Base-by-base conservation (phyloP, 2,329 filamentous ascomycete genomes). In the Sporothrix brunneoviolacea region DNA sequence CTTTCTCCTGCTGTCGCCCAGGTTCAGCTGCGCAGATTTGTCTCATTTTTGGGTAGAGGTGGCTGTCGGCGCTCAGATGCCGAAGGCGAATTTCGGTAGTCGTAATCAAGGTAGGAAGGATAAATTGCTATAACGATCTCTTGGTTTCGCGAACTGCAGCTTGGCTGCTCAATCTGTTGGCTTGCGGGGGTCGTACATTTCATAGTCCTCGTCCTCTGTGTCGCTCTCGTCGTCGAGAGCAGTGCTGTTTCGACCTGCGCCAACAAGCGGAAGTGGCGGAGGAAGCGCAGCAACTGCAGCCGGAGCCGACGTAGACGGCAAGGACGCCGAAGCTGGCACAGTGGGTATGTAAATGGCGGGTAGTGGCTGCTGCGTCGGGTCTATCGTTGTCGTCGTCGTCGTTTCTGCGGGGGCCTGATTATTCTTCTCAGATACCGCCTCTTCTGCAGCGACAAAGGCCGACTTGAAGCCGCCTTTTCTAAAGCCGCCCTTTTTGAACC, bases 391-490 rank as follows among this genome's bases (percentile, higher is more conserved):
- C 3, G 24, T 6, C 10, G 32, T 4, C 3, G 45, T 37, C 8
- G 36, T n/a, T 15, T n/a, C n/a, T n/a, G n/a, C n/a, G n/a, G n/a
- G n/a, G n/a, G n/a, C n/a, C n/a, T n/a, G n/a, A n/a, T n/a, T n/a
- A n/a, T n/a, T n/a, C n/a, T n/a, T n/a, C n/a, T n/a, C n/a, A n/a
- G n/a, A n/a, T n/a, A n/a, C n/a, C 12, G 61, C 61, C 4, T 61
- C 65, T 22, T 73, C 74, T 2, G 74, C 74, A 1, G 79, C 69
- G 4, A 77, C 76, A 69, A 90, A 87, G 1, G 86, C 85, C 60
- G 82, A 85, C 68, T 88, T 91, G 66, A 91, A 91, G 0, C 87
- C 88, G 1, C 84, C 83, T 61, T 83, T 85, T 61, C 83, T 86
- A 58, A 84, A 82, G 0, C 18, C 40, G 9, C 80, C 77, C 1